Conservation (phyloP, 176 grass and related monocot species). For the Rhipidocladum racemiflorum region DNA sequence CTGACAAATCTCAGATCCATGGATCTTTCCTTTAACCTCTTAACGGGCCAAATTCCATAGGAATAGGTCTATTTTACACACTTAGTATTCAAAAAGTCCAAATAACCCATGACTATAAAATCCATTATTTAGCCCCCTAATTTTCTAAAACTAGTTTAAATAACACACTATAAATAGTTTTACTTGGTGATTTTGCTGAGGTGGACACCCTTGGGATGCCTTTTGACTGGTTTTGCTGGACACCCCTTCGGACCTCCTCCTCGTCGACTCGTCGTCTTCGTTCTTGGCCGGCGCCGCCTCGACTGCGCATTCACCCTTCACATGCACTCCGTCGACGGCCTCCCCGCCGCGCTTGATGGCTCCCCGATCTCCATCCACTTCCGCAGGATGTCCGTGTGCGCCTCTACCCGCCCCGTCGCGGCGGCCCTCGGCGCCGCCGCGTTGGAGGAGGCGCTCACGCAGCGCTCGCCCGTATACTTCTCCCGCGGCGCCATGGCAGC, state of each 20-base stretch:
- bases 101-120: too few species aligned
- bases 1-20: not conserved
- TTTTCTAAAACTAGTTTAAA: too few species aligned
- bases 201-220: too few species aligned
- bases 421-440: constrained; percentile 54
- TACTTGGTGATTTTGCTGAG: too few species aligned
- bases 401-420: constrained; percentile 47
- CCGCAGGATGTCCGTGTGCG: constrained; percentile 46
- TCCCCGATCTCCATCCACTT: constrained; percentile 58
- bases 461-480: constrained; percentile 67
- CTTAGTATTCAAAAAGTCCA: constrained; percentile 22
- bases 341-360: constrained; percentile 60
- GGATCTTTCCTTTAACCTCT: constrained; percentile 11
- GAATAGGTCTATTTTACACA: too few species aligned
- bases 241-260: too few species aligned
- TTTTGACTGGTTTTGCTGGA: too few species aligned
- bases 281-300: constrained; percentile 77
- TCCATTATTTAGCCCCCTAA: too few species aligned
- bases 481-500: constrained; percentile 37
- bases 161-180: too few species aligned
- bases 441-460: constrained; percentile 71
- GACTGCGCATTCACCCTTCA: constrained; percentile 82
- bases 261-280: too few species aligned
- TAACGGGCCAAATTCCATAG: constrained; percentile 12
- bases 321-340: constrained; percentile 74